Base-by-base conservation (phyloP, 768 basidiomycete species). In the Naematelia encephala region DNA sequence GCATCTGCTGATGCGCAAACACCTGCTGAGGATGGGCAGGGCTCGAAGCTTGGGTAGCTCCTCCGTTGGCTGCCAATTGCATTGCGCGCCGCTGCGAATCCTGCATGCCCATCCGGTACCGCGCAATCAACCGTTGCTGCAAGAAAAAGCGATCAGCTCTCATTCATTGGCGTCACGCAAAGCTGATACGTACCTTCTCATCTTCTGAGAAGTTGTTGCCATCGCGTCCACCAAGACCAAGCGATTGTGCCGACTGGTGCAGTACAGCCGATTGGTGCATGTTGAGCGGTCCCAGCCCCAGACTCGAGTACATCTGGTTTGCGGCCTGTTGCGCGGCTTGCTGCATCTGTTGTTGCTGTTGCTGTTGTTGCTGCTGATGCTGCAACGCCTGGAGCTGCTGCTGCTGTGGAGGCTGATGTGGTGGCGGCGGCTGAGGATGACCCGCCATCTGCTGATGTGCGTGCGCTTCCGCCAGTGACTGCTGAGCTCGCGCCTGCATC, bases 251-350 rank as follows among this genome's bases (percentile, higher is more conserved):
- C 12, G 66, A 55, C 27, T 65, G 57, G 22, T 63, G 60, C 66
- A 72, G 68, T 8, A 66, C 53, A 22, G 34, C 48, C 51, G 51
- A 29, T 13, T 60, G 51, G 29, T 60, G 59, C 61, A 69, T 69
- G 50, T 69, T 69, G 28, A 73, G 64, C 14, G 50, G 49, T 3
- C 72, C 72, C 1, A 73, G 46, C 16, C 72, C 72, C 1, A 73
- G 50, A 22, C 45, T 28, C 3, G 57, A 49, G 56, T 69, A 74
- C 66, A 69, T 68, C 30, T 67, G 61, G 39, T 67, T 61, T n/a
- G 60, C 44, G 1, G 58, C 47, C 34, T 70, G 68, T 43, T 69
- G 67, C 22, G 51, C 39, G 4, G 54, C 45, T 46, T 64, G 64
- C 48, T 16, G 19, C 27, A 55, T 14, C 45, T 34, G 28, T 23